Evolutionary conservation across 768 basidiomycete species (phyloP), one percentile per base, ranked within the genome.

Genomic region (Aureoboletus auriporus): DNA sequence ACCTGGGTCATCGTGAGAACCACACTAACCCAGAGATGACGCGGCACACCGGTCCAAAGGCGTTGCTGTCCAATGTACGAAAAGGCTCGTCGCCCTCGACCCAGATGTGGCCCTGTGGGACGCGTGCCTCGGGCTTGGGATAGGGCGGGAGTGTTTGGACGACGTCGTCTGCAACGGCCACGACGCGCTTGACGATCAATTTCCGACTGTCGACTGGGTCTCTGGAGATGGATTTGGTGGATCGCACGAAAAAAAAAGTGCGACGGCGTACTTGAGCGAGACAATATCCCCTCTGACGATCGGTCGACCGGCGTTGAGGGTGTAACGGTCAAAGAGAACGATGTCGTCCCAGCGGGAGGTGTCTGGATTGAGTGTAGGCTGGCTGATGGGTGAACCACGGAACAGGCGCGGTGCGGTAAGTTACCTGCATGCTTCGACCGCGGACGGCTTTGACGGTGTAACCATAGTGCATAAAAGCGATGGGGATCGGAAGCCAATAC

Each of bases 381-480:
- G 62, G 39, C 20, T 23, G 20, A 23, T 23, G 39, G 37, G 39
- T 43, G 33, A 30, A 37, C 5, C 9, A 12, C 33, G 16, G 9
- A 35, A 20, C 17, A 12, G 29, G 8, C 44, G 39, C 44, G 42
- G 17, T 29, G 23, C 14, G 12, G 39, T 23, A 29, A 42, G 3
- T 42, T 71, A 85, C 86, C 82, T 86, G 84, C 86, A 89, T 89
- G 57, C 85, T 87, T 40, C 78, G 69, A 5, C 85, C 86, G 8
- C 69, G 71, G 11, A 87, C 72, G 4, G 71, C 66, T 50, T 80
- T 78, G 20, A 85, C 39, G 28, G 77, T 71, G 57, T 72, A 81
- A 55, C 75, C 72, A 49, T 79, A 74, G 43, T 77, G 66, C 0
- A 72, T 69, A 27, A 82, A 66, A 39, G 75, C 74, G 8, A 81